Evolutionary conservation across 768 basidiomycete genomes (phyloP).

Genomic region (Amanita brunnescens): DNA sequence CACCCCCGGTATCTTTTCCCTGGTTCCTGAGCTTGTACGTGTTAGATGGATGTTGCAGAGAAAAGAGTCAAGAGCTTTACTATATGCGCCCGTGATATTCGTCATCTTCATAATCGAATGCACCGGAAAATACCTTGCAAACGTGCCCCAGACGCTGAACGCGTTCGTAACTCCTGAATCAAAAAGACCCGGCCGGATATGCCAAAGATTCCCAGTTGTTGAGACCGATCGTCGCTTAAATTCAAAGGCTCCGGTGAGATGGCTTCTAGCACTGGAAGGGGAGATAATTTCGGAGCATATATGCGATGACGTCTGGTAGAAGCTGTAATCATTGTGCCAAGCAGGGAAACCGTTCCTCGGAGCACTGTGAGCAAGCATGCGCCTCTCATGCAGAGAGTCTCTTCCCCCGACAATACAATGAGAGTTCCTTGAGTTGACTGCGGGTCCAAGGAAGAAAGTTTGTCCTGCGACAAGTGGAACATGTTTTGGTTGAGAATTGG

Average conservation of each 20-base stretch:
- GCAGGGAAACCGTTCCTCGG: constrained; percentile 48
- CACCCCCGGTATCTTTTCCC: constrained; percentile 24
- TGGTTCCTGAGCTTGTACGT: constrained; percentile 24
- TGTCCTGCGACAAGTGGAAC: constrained; percentile 34
- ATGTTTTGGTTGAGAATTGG: constrained; percentile 37
- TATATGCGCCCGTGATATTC: constrained; percentile 37
- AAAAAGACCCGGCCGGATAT: constrained; percentile 32
- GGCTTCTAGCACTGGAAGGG: constrained; percentile 46
- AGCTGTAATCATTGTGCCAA: constrained; percentile 42
- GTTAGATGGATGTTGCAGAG: background rate
- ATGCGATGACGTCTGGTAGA: constrained; percentile 38
- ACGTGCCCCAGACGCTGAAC: constrained; percentile 60
- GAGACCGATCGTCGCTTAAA: constrained; percentile 3
- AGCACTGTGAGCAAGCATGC: constrained; percentile 53
- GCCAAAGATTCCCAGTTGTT: constrained; percentile 10
- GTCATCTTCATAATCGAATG: constrained; percentile 43
- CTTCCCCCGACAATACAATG: constrained; percentile 35
- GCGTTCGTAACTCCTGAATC: constrained; percentile 48
- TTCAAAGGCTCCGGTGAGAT: constrained; percentile 1
- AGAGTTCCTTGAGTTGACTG: constrained; percentile 23
- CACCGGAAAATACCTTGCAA: constrained; percentile 51
- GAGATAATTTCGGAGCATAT: constrained; percentile 75
- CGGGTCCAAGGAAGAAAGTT: constrained; percentile 24
- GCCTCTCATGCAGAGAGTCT: constrained; percentile 65
- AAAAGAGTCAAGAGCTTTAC: constrained; percentile 10